Evolutionary conservation across 352 stramenopile genomes (phyloP), one percentile per base, ranked within the genome.

Genomic region (Phytophthora macrochlamydospora): DNA sequence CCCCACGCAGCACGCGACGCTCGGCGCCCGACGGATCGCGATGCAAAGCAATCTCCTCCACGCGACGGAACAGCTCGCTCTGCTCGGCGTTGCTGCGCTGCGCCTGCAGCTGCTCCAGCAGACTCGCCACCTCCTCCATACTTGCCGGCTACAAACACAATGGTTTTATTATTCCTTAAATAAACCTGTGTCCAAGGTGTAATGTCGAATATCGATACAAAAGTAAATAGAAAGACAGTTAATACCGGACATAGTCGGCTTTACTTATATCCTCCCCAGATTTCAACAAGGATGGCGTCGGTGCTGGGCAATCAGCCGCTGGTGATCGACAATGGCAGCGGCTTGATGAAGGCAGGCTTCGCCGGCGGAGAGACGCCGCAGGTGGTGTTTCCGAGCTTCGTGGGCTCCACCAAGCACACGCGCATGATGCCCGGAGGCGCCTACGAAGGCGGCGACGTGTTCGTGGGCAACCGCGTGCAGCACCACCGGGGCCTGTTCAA

Each of bases 261-360:
- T 24, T 24, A 24, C 18, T 24, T 24, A 24, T 24, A 30, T n/a
- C 30, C 45, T n/a, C 43, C 8, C 35, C 51, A 62, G 51, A 90
- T 90, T 81, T 72, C 79, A 49, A 67, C 55, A 28, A 52, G 43
- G 55, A 71, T 65, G 51, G 58, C 67, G 49, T 76, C 79, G 56
- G 67, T 89, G 78, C 75, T 93, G 73, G 81, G 84, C 38, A 94
- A 94, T 74, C 86, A 94, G 81, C 86, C 86, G 63, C 76, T 94
- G 62, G 86, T 94, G 76, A 91, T 94, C 69, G 86, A 94, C 76
- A 94, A 94, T 77, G 86, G 86, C 58, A 94, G 84, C 61, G 86
- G 86, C 28, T 56, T 92, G 28, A 87, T 94, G 68, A 94, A 94
- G 75, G 86, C 86, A 7, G 86, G 86, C 30, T 94, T 94, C 69